Evolutionary conservation across 2,329 filamentous ascomycete genomes (phyloP).

Genomic region (Graphium sp.): DNA sequence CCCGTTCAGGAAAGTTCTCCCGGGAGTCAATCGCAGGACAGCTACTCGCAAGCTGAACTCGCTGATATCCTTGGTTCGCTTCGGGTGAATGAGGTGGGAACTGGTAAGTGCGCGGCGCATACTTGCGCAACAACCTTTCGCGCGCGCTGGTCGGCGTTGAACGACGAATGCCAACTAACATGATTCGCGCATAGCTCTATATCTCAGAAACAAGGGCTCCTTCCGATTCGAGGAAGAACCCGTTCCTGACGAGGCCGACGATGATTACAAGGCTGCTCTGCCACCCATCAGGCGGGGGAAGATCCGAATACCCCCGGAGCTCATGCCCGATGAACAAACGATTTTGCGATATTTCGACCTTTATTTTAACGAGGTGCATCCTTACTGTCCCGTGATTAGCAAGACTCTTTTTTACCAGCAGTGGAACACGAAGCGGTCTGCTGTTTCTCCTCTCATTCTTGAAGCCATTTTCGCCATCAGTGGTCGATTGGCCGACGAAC

Average conservation of each 20-base stretch:
- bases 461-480: conserved; percentile 88
- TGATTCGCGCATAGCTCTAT: conserved; percentile 45
- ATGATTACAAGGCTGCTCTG: conserved; percentile 55
- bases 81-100: conserved; percentile 73
- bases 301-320: conserved; percentile 74
- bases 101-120: conserved; percentile 51
- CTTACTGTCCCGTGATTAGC: conserved; percentile 81
- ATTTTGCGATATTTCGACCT: conserved; percentile 75
- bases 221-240: conserved; percentile 40
- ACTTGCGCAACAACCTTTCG: no score
- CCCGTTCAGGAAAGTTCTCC: conserved; percentile 19
- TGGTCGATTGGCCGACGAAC: conserved; percentile 67
- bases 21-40: conserved; percentile 39
- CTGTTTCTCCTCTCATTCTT: conserved; percentile 75
- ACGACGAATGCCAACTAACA: not conserved
- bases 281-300: conserved; percentile 54
- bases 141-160: not conserved
- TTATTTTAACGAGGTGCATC: conserved; percentile 81
- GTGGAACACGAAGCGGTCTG: conserved; percentile 68
- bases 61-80: conserved; percentile 71
- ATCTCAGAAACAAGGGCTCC: conserved; percentile 51
- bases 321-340: conserved; percentile 82
- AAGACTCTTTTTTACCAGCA: conserved; percentile 71
- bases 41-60: conserved; percentile 54
- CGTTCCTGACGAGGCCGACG: conserved; percentile 51